These are phyloP conservation scores for Hemerocallis citrina DNA, from an alignment of 106 monocot species.

Conservation along the genomic window DNA sequence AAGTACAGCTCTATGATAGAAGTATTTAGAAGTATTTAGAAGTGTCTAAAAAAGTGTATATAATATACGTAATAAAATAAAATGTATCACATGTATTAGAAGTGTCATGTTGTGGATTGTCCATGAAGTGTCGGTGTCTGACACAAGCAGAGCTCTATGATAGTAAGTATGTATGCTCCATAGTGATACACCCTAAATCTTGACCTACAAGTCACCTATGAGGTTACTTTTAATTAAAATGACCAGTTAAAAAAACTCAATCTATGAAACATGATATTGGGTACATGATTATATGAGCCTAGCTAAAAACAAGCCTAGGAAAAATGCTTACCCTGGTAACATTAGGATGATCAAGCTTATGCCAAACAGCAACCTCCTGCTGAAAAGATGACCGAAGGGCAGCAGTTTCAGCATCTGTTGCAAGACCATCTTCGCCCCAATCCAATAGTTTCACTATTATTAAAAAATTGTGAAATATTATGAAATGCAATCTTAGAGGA, in stretches of 20 bases:
- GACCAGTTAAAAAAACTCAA: neutral
- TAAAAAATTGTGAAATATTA: neutral
- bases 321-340: constrained; percentile 53
- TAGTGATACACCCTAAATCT: neutral
- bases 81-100: too few relatives aligned
- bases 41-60: too few relatives aligned
- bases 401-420: constrained; percentile 60
- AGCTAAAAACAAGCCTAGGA: neutral
- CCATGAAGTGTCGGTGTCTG: too few relatives aligned
- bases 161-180: too few relatives aligned
- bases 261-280: neutral
- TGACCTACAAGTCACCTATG: neutral
- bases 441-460: constrained; percentile 74
- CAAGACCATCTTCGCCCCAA: constrained; percentile 72
- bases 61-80: too few relatives aligned
- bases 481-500: neutral
- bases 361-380: constrained; percentile 87
- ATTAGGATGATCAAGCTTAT: constrained; percentile 77
- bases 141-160: too few relatives aligned
- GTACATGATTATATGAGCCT: neutral
- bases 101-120: too few relatives aligned
- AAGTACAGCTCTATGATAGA: too few relatives aligned
- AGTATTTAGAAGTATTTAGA: too few relatives aligned
- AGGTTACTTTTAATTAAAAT: neutral
- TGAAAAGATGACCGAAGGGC: constrained; percentile 58